Conservation (phyloP, 2,329 filamentous ascomycete genomes). For the Alternaria ventricosa region DNA sequence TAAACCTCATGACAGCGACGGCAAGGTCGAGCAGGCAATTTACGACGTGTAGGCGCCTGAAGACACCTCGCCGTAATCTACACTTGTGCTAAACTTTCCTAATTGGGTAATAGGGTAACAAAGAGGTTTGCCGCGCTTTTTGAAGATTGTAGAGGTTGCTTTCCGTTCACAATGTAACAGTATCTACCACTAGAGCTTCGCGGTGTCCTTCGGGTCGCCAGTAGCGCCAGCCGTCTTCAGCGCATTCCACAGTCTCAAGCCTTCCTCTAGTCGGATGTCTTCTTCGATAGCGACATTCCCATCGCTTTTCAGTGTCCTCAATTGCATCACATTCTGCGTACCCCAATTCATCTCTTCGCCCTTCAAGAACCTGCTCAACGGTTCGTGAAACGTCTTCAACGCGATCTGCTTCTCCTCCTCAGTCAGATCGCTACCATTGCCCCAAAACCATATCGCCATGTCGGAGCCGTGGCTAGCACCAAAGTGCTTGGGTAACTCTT, state of each 20-base stretch:
- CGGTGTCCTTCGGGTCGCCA: constrained; percentile 5
- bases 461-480: constrained; percentile 63
- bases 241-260: constrained; percentile 56
- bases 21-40: not conserved
- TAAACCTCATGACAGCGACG: not conserved
- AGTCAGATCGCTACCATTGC: constrained; percentile 53
- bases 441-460: constrained; percentile 64
- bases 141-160: not conserved
- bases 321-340: constrained; percentile 42
- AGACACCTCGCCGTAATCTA: not conserved
- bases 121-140: not conserved
- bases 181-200: constrained; percentile 11
- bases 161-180: not conserved
- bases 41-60: not conserved
- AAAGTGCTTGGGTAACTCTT: constrained; percentile 54
- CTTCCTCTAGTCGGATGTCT: constrained; percentile 57
- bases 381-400: constrained; percentile 45
- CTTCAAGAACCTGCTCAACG: constrained; percentile 50
- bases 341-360: constrained; percentile 53
- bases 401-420: constrained; percentile 54
- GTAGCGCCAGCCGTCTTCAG: constrained; percentile 36
- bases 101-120: not conserved
- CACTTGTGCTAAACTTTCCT: not conserved
- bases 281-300: constrained; percentile 55
- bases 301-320: constrained; percentile 55